Evolutionary conservation across 2,329 filamentous ascomycete species (phyloP).

Genomic region (Parascedosporium putredinis): DNA sequence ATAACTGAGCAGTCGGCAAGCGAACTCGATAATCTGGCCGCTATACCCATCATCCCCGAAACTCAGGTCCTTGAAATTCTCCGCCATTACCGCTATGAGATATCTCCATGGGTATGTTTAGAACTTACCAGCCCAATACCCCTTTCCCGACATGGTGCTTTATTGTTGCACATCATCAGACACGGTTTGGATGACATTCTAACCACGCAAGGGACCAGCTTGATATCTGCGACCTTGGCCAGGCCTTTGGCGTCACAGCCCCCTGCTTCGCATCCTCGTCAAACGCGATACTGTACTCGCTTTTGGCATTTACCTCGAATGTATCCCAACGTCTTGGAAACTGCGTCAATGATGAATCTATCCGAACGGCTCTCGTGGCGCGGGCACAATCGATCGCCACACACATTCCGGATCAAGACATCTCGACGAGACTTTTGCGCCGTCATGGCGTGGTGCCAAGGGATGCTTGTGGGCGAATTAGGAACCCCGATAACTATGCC

Average conservation of each 20-base stretch:
- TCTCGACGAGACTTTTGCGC: background rate
- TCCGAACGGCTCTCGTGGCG: background rate
- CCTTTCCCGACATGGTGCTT: no score
- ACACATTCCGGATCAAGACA: background rate
- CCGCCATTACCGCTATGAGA: constrained; percentile 32
- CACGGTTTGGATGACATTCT: background rate
- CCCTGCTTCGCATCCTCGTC: constrained; percentile 20
- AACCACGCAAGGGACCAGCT: constrained; percentile 21
- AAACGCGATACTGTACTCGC: constrained; percentile 15
- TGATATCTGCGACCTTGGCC: constrained; percentile 29
- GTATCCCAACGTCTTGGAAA: background rate
- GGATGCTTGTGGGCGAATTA: background rate
- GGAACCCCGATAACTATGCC: background rate
- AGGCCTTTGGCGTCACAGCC: constrained; percentile 28
- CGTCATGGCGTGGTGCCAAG: background rate
- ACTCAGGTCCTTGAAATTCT: constrained; percentile 20
- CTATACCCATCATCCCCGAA: constrained; percentile 8
- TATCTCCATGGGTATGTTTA: constrained; percentile 35
- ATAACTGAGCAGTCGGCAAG: background rate
- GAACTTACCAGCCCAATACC: no score
- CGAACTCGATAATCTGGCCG: no score
- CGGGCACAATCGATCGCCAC: background rate
- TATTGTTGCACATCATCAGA: background rate
- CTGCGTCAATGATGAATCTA: background rate
- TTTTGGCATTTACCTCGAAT: constrained; percentile 14